Evolutionary conservation across 2,329 filamentous ascomycete species (phyloP).

Genomic region (Talaromyces sp.): DNA sequence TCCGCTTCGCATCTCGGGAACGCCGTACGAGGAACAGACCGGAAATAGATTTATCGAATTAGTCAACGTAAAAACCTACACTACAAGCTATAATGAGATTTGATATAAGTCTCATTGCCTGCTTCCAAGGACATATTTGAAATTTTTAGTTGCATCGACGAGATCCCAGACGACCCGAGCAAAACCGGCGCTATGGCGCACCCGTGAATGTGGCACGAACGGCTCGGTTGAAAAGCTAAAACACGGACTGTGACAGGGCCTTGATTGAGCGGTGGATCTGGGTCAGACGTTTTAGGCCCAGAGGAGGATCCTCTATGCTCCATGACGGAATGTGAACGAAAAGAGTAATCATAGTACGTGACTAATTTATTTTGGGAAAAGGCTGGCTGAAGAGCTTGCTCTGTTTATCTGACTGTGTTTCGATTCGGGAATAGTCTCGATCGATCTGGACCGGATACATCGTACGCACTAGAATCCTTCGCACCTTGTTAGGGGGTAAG

Average conservation of each 20-base stretch:
- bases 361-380: not conserved
- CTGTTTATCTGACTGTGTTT: not conserved
- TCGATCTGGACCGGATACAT: not conserved
- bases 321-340: slow-evolving; percentile 2
- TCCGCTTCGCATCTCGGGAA: not conserved
- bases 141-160: not conserved
- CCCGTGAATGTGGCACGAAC: slow-evolving; percentile 13
- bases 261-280: not conserved
- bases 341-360: not conserved
- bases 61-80: not conserved
- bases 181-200: slow-evolving; percentile 5
- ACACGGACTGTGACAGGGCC: slow-evolving; percentile 2
- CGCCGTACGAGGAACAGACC: not conserved
- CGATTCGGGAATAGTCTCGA: slow-evolving; percentile 1
- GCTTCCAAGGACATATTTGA: not conserved
- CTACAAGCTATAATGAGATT: not conserved
- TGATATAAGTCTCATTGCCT: not conserved
- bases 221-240: slow-evolving; percentile 8
- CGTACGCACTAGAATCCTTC: not conserved
- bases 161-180: not conserved
- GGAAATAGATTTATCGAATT: not conserved
- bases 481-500: not conserved
- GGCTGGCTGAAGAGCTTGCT: slow-evolving; percentile 14
- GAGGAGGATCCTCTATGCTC: not conserved
- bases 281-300: not conserved